Evolutionary conservation across 768 basidiomycete genomes (phyloP).

Genomic region (Hypholoma fasciculare): DNA sequence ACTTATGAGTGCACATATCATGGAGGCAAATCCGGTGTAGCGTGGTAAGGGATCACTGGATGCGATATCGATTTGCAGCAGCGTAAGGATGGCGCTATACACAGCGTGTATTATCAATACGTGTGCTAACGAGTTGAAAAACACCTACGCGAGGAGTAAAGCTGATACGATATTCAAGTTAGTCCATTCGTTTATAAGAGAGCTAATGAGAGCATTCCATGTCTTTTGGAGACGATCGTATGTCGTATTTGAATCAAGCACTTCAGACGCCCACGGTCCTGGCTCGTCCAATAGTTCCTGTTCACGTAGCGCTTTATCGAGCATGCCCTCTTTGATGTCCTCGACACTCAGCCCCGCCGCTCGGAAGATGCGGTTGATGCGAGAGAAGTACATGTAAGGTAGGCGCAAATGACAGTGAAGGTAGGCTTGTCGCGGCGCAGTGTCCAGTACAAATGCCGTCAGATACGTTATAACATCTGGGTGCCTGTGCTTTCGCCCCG

Average conservation of each 20-base stretch:
- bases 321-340: slow-evolving; percentile 47
- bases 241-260: slow-evolving; percentile 4
- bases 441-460: slow-evolving; percentile 18
- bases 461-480: background rate
- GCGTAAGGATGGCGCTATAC: slow-evolving; percentile 29
- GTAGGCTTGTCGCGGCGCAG: slow-evolving; percentile 26
- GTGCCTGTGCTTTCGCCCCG: too few species aligned
- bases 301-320: slow-evolving; percentile 19
- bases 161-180: slow-evolving; percentile 30
- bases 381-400: slow-evolving; percentile 66
- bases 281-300: background rate
- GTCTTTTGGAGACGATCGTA: slow-evolving; percentile 16
- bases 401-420: slow-evolving; percentile 48
- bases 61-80: slow-evolving; percentile 34
- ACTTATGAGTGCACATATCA: slow-evolving; percentile 60
- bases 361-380: slow-evolving; percentile 62
- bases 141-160: slow-evolving; percentile 24
- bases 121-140: background rate
- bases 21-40: slow-evolving; percentile 52
- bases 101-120: background rate
- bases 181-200: slow-evolving; percentile 29
- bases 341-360: slow-evolving; percentile 60
- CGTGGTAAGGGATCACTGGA: slow-evolving; percentile 51
- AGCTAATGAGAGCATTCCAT: slow-evolving; percentile 28
- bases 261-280: background rate